Conservation (phyloP, 768 basidiomycete species). For the Boletus pseudopeckii region DNA sequence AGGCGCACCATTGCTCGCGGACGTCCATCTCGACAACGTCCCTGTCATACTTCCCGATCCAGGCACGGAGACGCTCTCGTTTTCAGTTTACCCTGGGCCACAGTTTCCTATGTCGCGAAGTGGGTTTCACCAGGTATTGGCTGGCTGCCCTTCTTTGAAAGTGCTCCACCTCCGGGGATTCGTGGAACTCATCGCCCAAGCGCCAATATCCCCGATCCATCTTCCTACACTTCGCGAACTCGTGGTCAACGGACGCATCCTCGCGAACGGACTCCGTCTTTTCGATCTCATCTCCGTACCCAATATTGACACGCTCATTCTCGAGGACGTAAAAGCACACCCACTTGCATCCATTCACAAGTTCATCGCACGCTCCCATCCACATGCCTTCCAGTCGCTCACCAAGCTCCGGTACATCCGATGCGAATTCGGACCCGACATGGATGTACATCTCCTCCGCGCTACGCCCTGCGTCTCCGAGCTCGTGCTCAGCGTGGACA, state of each 20-base stretch:
- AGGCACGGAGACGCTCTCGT: constrained; percentile 25
- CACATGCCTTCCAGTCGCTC: constrained; percentile 29
- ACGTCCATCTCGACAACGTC: constrained; percentile 33
- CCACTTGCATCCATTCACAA: constrained; percentile 29
- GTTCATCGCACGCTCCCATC: constrained; percentile 26
- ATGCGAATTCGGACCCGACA: constrained; percentile 31
- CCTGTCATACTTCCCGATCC: constrained; percentile 25
- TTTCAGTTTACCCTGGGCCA: constrained; percentile 33
- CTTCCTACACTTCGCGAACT: constrained; percentile 30
- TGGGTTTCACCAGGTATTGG: constrained; percentile 19
- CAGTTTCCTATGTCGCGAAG: constrained; percentile 29
- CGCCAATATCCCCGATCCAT: constrained; percentile 19
- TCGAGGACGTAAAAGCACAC: constrained; percentile 30
- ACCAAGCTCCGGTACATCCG: constrained; percentile 26
- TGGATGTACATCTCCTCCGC: constrained; percentile 31
- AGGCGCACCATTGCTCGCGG: constrained; percentile 32
- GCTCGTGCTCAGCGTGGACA: constrained; percentile 31
- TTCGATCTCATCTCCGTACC: constrained; percentile 32
- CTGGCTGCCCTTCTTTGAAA: constrained; percentile 20
- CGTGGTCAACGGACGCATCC: constrained; percentile 29
- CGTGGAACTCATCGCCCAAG: constrained; percentile 24
- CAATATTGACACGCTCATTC: constrained; percentile 30
- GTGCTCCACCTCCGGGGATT: constrained; percentile 31
- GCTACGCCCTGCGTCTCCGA: constrained; percentile 32
- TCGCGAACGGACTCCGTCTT: constrained; percentile 28